phyloP scores from a whole-genome alignment of 2,329 filamentous ascomycete genomes.

The Hymenoscyphus infarciens region DNA sequence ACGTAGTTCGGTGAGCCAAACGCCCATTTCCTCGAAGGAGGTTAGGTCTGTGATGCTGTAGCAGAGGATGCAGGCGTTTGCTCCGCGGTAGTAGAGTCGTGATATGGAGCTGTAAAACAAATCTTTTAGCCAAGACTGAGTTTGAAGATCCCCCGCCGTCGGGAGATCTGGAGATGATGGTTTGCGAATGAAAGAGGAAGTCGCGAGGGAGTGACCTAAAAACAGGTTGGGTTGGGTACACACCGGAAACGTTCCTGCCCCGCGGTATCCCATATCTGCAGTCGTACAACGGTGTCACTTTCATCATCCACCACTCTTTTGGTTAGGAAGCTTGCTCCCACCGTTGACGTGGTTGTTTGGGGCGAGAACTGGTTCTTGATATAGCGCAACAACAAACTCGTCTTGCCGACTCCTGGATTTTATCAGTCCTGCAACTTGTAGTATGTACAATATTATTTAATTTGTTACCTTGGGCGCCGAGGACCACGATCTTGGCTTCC shows the following conservation, averaged over 20 bases:
- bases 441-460: too few relatives aligned
- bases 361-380: conserved; percentile 35
- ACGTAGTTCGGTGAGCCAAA: conserved; percentile 83
- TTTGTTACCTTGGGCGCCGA: conserved; percentile 76
- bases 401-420: conserved; percentile 80
- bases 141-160: background rate
- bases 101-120: conserved; percentile 64
- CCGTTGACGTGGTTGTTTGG: conserved; percentile 52
- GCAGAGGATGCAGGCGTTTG: conserved; percentile 89
- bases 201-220: background rate
- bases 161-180: background rate
- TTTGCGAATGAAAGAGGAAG: background rate
- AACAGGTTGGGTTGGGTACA: conserved; percentile 4
- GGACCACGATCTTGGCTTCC: conserved; percentile 80
- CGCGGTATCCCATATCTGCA: conserved; percentile 96
- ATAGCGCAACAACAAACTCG: conserved; percentile 71
- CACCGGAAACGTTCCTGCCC: conserved; percentile 88
- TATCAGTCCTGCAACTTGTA: too few relatives aligned
- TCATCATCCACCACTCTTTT: conserved; percentile 80
- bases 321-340: conserved; percentile 75
- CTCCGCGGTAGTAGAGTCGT: conserved; percentile 91
- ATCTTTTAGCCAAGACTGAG: conserved; percentile 6
- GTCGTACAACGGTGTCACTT: conserved; percentile 79
- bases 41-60: conserved; percentile 87
- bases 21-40: conserved; percentile 88